Evolutionary conservation across 2,329 filamentous ascomycete genomes (phyloP).

Genomic region (Malbranchea cinnamomea): DNA sequence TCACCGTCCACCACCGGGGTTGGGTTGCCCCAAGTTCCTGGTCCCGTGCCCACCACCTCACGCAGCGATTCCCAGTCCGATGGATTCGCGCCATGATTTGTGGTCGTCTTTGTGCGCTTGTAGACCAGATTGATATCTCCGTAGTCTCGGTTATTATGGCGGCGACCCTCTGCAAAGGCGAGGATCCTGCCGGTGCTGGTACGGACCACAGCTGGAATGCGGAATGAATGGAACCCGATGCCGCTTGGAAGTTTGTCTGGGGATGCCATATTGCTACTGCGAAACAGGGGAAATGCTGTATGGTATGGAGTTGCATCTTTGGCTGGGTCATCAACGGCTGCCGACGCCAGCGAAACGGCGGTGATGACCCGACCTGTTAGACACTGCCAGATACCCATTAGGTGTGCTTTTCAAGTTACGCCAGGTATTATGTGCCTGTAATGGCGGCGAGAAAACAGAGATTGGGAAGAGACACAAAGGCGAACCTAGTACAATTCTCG

Average conservation of each 20-base stretch:
- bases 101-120: constrained; percentile 15
- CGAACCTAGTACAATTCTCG: no score
- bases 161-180: constrained; percentile 16
- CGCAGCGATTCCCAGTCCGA: constrained; percentile 15
- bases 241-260: constrained; percentile 15
- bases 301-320: constrained; percentile 7
- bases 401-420: no score
- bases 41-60: constrained; percentile 13
- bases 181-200: constrained; percentile 15
- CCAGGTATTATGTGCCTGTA: no score
- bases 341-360: constrained; percentile 2
- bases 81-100: constrained; percentile 10
- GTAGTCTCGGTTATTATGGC: constrained; percentile 15
- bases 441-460: no score
- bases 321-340: constrained; percentile 4
- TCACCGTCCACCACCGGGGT: constrained; percentile 17
- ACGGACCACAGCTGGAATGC: constrained; percentile 15
- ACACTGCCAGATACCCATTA: no score
- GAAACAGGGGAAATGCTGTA: constrained; percentile 13
- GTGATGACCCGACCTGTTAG: no score
- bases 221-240: constrained; percentile 17
- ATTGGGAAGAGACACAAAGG: no score
- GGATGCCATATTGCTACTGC: constrained; percentile 15
- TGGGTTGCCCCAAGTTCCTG: constrained; percentile 18
- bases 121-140: constrained; percentile 19